Evolutionary conservation across 768 basidiomycete species (phyloP).

Genomic region (Brasilioporus rufonigricans): DNA sequence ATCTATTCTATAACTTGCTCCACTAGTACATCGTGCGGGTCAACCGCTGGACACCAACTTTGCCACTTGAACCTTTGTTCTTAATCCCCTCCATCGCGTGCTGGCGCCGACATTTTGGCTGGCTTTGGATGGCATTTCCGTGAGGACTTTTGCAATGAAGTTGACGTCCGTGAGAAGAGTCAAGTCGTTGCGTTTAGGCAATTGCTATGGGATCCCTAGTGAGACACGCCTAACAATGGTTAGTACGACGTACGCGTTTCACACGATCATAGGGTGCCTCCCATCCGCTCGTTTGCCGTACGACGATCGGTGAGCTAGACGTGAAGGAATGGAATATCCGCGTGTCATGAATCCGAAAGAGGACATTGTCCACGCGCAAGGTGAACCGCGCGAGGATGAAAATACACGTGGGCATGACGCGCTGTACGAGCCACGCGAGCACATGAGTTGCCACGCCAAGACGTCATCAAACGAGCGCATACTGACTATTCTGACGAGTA

Average conservation of each 20-base stretch:
- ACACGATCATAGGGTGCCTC: conserved; percentile 86
- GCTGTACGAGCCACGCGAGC: conserved; percentile 49
- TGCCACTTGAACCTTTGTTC: conserved; percentile 58
- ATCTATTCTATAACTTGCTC: not conserved
- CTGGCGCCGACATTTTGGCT: conserved; percentile 63
- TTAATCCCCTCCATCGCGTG: conserved; percentile 85
- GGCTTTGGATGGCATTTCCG: conserved; percentile 55
- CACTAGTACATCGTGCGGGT: not conserved
- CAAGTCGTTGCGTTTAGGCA: conserved; percentile 75
- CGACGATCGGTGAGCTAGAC: conserved; percentile 54
- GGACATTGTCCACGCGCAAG: conserved; percentile 91
- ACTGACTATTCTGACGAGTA: conserved; percentile 86
- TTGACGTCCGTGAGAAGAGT: conserved; percentile 85
- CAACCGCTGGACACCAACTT: conserved; percentile 11
- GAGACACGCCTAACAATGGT: not conserved
- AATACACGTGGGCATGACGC: conserved; percentile 95
- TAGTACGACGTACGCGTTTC: conserved; percentile 53
- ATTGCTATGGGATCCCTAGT: conserved; percentile 40
- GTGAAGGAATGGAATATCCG: conserved; percentile 85
- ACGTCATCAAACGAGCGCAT: not conserved
- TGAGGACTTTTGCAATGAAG: conserved; percentile 73
- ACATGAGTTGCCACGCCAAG: not conserved
- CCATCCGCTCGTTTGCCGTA: conserved; percentile 86
- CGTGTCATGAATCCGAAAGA: conserved; percentile 89
- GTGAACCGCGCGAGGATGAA: conserved; percentile 90